Base-by-base conservation (phyloP, 2,329 filamentous ascomycete genomes). In the Ceratocystis papillata region DNA sequence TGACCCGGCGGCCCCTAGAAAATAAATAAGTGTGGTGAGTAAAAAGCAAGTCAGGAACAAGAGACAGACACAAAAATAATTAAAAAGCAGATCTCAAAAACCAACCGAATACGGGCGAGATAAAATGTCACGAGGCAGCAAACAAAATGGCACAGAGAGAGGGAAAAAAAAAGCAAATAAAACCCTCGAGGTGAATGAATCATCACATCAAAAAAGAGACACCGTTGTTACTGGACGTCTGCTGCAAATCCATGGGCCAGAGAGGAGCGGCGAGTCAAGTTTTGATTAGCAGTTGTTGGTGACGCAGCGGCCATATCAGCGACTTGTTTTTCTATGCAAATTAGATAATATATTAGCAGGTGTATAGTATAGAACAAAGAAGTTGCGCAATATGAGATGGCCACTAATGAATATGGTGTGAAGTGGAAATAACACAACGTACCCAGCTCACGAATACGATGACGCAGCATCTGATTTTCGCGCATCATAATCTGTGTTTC, bases 401-500 rank as follows among this genome's bases (percentile, higher is more conserved):
- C 12, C 37, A 41, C 37, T 12, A 41, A 41, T 10, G 37, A 41
- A 41, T 12, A 41, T 15, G 3, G 37, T 12, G 10, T 41, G 12
- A 3, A 41, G 5, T 10, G 46, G 62, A 55, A 5, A n/a, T 25
- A 12, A 4, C 30, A 3, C 60, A n/a, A 63, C 79, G 70, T 76
- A 88, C 87, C 87, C 15, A 91, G 76, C 71, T 91, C 88, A 45
- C 86, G 80, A 67, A 91, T 88, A 62, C 89, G 81, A 73, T 86
- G 81, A 68, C 87, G 85, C 63, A 93, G 77, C 88, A 93, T 91
- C 75, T 92, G 88, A 70, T 92, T 93, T 77, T 92, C 89, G 30
- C 89, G 80, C 25, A 85, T 82, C 71, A 93, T 75, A 76, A 84
- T 90, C 75, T 90, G 87, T 1, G 88, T 90, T 76, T 93, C 89